These are phyloP conservation scores for Podosphaera fusca DNA, from an alignment of 2,329 filamentous ascomycete species.

Conservation along the genomic window DNA sequence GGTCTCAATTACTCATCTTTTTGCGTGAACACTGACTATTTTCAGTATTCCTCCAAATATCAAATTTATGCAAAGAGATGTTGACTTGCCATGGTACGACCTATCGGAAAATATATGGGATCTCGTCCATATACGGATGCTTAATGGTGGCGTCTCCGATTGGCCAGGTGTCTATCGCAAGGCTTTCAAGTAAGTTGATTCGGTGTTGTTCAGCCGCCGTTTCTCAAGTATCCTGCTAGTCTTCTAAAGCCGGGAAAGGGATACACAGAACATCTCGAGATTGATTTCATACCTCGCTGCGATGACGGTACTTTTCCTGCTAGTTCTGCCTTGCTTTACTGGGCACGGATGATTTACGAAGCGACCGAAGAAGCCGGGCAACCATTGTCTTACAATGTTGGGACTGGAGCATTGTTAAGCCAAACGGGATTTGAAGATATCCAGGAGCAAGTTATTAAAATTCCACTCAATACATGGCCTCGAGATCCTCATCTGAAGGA, in stretches of 20 bases:
- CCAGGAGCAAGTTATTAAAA: slow-evolving; percentile 39
- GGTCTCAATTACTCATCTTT: slow-evolving; percentile 7
- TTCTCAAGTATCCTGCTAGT: slow-evolving; percentile 19
- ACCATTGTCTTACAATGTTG: slow-evolving; percentile 40
- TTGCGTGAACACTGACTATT: background rate
- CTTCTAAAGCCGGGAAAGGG: slow-evolving; percentile 58
- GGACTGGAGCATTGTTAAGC: slow-evolving; percentile 36
- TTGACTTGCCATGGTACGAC: slow-evolving; percentile 48
- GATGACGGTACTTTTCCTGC: slow-evolving; percentile 38
- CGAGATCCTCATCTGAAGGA: slow-evolving; percentile 38
- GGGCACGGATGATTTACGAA: slow-evolving; percentile 44
- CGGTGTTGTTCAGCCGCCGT: slow-evolving; percentile 5
- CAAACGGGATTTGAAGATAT: slow-evolving; percentile 62
- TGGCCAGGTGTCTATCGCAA: slow-evolving; percentile 58
- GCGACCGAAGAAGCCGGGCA: slow-evolving; percentile 43
- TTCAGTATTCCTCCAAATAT: slow-evolving; percentile 47
- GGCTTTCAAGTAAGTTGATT: slow-evolving; percentile 29
- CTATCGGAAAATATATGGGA: slow-evolving; percentile 27
- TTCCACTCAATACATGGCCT: slow-evolving; percentile 57
- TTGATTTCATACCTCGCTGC: slow-evolving; percentile 57
- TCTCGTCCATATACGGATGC: slow-evolving; percentile 61
- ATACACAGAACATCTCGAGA: slow-evolving; percentile 68
- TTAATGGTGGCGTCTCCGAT: slow-evolving; percentile 51
- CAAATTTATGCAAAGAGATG: slow-evolving; percentile 48
- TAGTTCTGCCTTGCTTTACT: slow-evolving; percentile 36